Percentiles rank a stretch among this genome's conserved stretches.
These are phyloP conservation scores for Kwoniella shivajii DNA, from an alignment of 1,284 basidiomycete genomes.

Conservation along the genomic window DNA sequence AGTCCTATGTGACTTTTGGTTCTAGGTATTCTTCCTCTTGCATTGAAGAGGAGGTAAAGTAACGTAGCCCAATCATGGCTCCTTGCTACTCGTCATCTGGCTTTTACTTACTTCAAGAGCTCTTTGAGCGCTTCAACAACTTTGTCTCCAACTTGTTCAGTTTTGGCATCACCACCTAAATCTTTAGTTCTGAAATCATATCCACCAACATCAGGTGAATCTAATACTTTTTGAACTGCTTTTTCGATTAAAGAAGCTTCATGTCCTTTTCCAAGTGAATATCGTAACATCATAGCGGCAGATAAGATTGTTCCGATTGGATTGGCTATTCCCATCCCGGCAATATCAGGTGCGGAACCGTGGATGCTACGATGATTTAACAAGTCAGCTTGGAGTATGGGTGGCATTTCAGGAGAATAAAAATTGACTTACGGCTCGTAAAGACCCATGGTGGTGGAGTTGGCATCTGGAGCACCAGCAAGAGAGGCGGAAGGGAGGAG, in stretches of 20 bases:
- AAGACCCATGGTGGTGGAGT: conserved; percentile 73
- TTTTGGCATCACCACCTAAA: conserved; percentile 76
- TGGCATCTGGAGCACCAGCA: conserved; percentile 79
- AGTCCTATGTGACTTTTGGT: too few relatives aligned
- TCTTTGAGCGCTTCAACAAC: conserved; percentile 75
- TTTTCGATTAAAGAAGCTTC: conserved; percentile 82
- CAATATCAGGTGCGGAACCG: conserved; percentile 89
- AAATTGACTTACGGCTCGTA: conserved; percentile 74
- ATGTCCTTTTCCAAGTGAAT: conserved; percentile 84
- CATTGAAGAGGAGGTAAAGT: conserved; percentile 6
- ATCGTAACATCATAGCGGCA: conserved; percentile 90
- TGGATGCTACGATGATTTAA: conserved; percentile 23
- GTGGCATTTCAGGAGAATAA: background rate
- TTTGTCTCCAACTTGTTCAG: conserved; percentile 79
- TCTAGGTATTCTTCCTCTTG: conserved; percentile 22
- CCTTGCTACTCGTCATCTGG: too few relatives aligned
- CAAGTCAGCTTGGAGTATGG: background rate
- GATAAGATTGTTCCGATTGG: conserved; percentile 97
- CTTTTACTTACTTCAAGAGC: conserved; percentile 58
- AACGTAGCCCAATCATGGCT: background rate
- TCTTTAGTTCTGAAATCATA: conserved; percentile 82
- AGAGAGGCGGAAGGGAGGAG: conserved; percentile 89
- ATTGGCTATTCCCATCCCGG: conserved; percentile 92
- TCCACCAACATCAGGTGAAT: conserved; percentile 71
- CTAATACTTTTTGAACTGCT: conserved; percentile 86